Percentiles rank a stretch among this genome's conserved stretches.
These are phyloP conservation scores for Cyclocybe cylindracea DNA, from an alignment of 768 basidiomycete genomes.

Conservation along the genomic window DNA sequence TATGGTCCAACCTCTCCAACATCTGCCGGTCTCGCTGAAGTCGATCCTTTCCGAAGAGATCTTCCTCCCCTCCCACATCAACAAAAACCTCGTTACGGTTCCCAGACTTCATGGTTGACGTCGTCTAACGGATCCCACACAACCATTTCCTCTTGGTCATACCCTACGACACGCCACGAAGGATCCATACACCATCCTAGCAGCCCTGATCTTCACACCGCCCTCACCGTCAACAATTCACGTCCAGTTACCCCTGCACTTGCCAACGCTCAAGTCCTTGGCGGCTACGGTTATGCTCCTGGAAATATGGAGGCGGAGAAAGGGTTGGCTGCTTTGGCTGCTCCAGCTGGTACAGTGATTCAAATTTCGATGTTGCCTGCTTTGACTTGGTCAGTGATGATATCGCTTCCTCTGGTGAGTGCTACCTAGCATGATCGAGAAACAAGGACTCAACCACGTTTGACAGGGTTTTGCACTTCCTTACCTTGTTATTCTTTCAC, in stretches of 20 bases:
- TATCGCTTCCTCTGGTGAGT: constrained; percentile 74
- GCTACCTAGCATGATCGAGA: neutral
- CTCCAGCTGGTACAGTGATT: constrained; percentile 44
- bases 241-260: constrained; percentile 53
- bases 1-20: constrained; percentile 52
- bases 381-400: constrained; percentile 62
- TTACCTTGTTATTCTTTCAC: constrained; percentile 51
- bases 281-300: constrained; percentile 66
- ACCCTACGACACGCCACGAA: constrained; percentile 49
- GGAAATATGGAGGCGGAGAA: constrained; percentile 51
- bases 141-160: constrained; percentile 70
- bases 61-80: constrained; percentile 38
- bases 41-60: constrained; percentile 68
- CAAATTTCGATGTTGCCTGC: constrained; percentile 58
- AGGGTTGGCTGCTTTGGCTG: constrained; percentile 46
- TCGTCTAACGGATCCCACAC: constrained; percentile 59
- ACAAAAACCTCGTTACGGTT: constrained; percentile 54
- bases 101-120: constrained; percentile 76
- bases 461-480: constrained; percentile 61
- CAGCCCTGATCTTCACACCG: constrained; percentile 43
- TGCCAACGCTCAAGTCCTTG: constrained; percentile 61
- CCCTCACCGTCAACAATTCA: constrained; percentile 37
- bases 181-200: constrained; percentile 34
- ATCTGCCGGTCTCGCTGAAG: constrained; percentile 38
- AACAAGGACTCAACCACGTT: neutral